These are phyloP conservation scores for Calonectria crousiana DNA, from an alignment of 2,329 filamentous ascomycete genomes.

Conservation along the genomic window DNA sequence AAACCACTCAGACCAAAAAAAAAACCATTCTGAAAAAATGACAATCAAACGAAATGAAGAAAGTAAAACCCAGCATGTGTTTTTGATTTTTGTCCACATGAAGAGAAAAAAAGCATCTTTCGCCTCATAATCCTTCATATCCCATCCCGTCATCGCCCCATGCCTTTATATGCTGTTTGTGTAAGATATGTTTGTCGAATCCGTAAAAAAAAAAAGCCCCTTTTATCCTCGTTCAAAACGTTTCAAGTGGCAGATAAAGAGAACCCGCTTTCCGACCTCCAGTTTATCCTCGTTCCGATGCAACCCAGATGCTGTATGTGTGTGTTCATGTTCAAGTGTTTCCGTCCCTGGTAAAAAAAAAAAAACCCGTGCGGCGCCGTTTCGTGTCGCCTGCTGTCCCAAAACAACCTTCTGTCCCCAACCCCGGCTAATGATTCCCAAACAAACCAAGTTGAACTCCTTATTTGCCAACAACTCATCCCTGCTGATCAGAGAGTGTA, in stretches of 20 bases:
- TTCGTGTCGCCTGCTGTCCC: slow-evolving; percentile 25
- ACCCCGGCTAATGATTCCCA: slow-evolving; percentile 20
- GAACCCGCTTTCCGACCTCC: slow-evolving; percentile 20
- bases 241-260: slow-evolving; percentile 18
- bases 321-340: slow-evolving; percentile 20
- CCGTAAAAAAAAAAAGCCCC: slow-evolving; percentile 17
- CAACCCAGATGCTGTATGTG: slow-evolving; percentile 28
- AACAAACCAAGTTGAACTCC: slow-evolving; percentile 30
- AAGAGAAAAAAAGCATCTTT: slow-evolving; percentile 27
- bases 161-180: slow-evolving; percentile 33
- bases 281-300: slow-evolving; percentile 23
- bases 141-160: slow-evolving; percentile 32
- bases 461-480: slow-evolving; percentile 25
- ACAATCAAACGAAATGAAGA: slow-evolving; percentile 37
- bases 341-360: slow-evolving; percentile 20
- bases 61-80: slow-evolving; percentile 22
- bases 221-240: slow-evolving; percentile 17
- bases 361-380: slow-evolving; percentile 22
- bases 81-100: slow-evolving; percentile 37
- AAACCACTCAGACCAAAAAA: slow-evolving; percentile 13
- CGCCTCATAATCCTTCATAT: slow-evolving; percentile 32
- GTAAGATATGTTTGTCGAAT: slow-evolving; percentile 24
- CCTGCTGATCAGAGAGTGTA: background rate
- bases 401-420: slow-evolving; percentile 20
- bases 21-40: slow-evolving; percentile 24